Evolutionary conservation across 345 rosid genomes (phyloP).

Genomic region (Syzygium aromaticum): DNA sequence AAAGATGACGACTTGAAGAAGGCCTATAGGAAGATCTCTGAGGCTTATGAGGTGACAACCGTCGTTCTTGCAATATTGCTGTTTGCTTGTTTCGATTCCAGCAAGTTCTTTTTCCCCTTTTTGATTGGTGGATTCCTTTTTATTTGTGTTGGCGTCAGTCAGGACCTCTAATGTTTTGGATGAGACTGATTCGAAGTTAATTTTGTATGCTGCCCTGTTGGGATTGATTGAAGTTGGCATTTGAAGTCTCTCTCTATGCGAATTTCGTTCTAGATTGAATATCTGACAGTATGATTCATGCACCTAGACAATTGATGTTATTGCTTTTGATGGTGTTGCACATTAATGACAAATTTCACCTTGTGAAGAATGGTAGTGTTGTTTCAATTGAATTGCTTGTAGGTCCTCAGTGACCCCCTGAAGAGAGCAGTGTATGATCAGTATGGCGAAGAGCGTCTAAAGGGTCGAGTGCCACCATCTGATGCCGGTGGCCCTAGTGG

Average conservation of each 20-base stretch:
- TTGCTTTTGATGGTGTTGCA: not conserved
- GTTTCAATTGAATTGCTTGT: not conserved
- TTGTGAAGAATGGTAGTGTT: not conserved
- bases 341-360: not conserved
- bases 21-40: conserved; percentile 76
- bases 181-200: not conserved
- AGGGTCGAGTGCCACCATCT: conserved; percentile 68
- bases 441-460: conserved; percentile 80
- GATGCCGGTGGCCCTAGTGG: conserved; percentile 44
- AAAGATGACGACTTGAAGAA: conserved; percentile 72
- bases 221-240: not conserved
- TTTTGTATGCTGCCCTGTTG: not conserved
- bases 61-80: not conserved
- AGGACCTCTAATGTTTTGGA: not conserved
- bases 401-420: conserved; percentile 78
- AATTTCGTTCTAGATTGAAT: not conserved
- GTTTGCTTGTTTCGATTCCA: not conserved
- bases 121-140: not conserved
- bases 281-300: not conserved
- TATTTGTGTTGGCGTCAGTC: not conserved
- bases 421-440: conserved; percentile 77
- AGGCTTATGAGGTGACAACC: conserved; percentile 58
- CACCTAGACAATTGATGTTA: not conserved
- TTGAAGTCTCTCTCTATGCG: not conserved
- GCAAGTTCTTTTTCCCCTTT: not conserved